Percentiles rank a stretch among this genome's conserved stretches.
Evolutionary conservation across 106 monocot genomes (phyloP).

Genomic region (Dactylorhiza incarnata): DNA sequence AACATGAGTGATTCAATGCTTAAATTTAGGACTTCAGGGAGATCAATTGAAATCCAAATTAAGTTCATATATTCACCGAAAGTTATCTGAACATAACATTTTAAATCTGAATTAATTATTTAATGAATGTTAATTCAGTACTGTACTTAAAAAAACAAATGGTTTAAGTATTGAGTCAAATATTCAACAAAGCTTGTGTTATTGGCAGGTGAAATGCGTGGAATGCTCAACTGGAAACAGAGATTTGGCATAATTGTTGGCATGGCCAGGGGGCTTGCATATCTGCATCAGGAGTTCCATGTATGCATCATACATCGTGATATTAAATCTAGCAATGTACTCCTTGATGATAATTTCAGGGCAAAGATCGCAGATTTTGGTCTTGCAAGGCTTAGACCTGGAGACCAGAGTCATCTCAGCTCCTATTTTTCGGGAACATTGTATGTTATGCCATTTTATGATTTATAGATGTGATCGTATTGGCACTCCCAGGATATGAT

Average conservation of each 20-base stretch:
- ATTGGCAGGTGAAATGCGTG: constrained; percentile 33
- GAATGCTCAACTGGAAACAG: constrained; percentile 56
- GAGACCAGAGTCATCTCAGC: constrained; percentile 53
- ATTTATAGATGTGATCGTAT: not conserved
- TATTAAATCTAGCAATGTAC: constrained; percentile 55
- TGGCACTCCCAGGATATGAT: not conserved
- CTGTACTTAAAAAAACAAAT: too few species aligned
- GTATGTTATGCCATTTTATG: constrained; percentile 16
- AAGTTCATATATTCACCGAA: too few species aligned
- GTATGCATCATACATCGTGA: constrained; percentile 64
- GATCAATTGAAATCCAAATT: too few species aligned
- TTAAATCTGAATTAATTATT: too few species aligned
- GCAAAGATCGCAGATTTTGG: constrained; percentile 70
- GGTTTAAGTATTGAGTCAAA: too few species aligned
- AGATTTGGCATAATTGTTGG: constrained; percentile 61
- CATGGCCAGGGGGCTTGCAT: constrained; percentile 59
- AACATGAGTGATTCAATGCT: too few species aligned
- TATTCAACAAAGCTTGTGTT: too few species aligned
- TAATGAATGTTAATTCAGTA: too few species aligned
- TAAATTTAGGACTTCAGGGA: too few species aligned
- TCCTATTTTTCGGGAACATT: constrained; percentile 65
- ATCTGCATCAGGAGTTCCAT: constrained; percentile 65
- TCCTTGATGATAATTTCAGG: constrained; percentile 55
- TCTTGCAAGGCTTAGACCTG: constrained; percentile 54
- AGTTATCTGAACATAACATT: too few species aligned